These are phyloP conservation scores for Pseudocercospora vitis DNA, from an alignment of 2,329 filamentous ascomycete genomes.

Conservation along the genomic window DNA sequence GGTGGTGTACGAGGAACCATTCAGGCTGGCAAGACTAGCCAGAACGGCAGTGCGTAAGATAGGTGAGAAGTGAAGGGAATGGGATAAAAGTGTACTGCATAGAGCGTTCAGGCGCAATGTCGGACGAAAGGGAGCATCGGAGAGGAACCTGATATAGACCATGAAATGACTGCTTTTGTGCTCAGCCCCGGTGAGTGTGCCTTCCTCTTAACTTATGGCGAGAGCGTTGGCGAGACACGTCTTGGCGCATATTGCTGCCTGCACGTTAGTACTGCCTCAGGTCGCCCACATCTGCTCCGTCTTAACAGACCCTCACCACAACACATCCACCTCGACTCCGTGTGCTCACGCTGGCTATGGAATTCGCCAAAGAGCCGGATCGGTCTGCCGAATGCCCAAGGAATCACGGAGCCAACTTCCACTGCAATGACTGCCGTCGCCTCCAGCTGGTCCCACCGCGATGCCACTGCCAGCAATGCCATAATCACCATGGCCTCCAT, in stretches of 20 bases:
- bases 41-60: slow-evolving; percentile 23
- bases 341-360: too few species aligned
- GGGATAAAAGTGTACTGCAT: slow-evolving; percentile 11
- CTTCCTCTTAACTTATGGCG: not conserved
- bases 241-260: not conserved
- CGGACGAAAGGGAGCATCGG: not conserved
- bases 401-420: not conserved
- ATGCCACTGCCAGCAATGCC: not conserved
- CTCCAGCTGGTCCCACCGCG: not conserved
- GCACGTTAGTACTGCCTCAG: not conserved
- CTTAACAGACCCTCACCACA: not conserved
- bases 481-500: not conserved
- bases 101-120: slow-evolving; percentile 3
- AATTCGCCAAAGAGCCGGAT: too few species aligned
- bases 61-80: slow-evolving; percentile 7
- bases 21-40: slow-evolving; percentile 37
- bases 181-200: not conserved
- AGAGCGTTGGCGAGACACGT: not conserved
- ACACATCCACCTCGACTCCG: too few species aligned
- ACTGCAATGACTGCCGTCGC: not conserved
- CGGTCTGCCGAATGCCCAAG: not conserved
- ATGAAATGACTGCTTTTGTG: not conserved
- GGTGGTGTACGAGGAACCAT: slow-evolving; percentile 71
- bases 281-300: not conserved
- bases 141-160: not conserved